These are phyloP conservation scores for Botrytis aclada DNA, from an alignment of 2,329 filamentous ascomycete species.

Conservation along the genomic window DNA sequence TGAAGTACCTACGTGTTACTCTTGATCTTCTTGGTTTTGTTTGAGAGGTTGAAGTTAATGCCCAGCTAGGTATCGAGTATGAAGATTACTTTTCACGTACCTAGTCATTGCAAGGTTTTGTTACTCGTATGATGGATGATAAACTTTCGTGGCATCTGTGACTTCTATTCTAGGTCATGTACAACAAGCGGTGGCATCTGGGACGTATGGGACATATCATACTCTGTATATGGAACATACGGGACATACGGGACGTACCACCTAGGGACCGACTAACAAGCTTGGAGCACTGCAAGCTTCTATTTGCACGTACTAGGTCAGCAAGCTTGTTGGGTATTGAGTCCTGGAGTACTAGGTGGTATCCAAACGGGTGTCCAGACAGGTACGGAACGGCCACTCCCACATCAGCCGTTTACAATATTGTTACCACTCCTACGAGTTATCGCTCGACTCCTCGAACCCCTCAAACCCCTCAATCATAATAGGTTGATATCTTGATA, in stretches of 20 bases:
- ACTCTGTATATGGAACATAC: too few relatives aligned
- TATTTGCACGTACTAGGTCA: neutral
- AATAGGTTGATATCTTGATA: neutral
- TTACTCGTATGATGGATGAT: neutral
- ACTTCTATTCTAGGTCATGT: neutral
- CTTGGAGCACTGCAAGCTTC: neutral
- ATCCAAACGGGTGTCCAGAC: neutral
- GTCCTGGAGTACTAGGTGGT: neutral
- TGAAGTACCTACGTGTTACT: slow-evolving; percentile 3
- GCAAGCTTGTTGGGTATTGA: neutral
- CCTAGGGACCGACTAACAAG: neutral
- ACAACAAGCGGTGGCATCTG: neutral
- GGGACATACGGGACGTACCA: neutral
- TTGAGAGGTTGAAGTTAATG: neutral
- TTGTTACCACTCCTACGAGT: neutral
- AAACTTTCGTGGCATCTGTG: neutral
- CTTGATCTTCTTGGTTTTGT: neutral
- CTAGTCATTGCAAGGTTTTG: neutral
- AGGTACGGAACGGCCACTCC: neutral
- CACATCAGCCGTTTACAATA: neutral
- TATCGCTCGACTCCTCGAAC: neutral
- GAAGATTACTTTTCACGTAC: neutral
- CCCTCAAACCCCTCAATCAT: neutral
- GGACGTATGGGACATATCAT: neutral
- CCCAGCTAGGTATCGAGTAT: neutral